Evolutionary conservation across 495 filamentous ascomycete species (phyloP).

Genomic region (Glutinoglossum americanum): DNA sequence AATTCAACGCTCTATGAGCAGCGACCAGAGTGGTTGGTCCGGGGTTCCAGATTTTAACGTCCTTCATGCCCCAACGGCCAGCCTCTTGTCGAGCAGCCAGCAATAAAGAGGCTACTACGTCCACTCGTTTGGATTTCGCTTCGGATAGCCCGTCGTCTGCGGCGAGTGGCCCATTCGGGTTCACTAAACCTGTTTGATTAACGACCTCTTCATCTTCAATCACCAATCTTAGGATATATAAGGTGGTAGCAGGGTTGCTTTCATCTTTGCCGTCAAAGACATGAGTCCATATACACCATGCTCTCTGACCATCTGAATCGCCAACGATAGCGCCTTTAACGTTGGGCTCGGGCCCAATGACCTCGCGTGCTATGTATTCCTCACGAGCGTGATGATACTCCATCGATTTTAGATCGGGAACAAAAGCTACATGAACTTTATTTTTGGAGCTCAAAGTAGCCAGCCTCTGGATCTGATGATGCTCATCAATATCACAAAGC

Average conservation of each 20-base stretch:
- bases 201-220: background rate
- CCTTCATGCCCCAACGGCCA: slow-evolving; percentile 32
- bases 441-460: background rate
- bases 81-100: slow-evolving; percentile 32
- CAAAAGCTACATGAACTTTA: slow-evolving; percentile 34
- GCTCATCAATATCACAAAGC: slow-evolving; percentile 25
- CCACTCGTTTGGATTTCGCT: slow-evolving; percentile 6
- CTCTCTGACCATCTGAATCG: slow-evolving; percentile 24
- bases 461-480: slow-evolving; percentile 17
- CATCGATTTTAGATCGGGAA: slow-evolving; percentile 51
- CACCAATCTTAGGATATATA: background rate
- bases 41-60: slow-evolving; percentile 46
- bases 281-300: slow-evolving; percentile 70
- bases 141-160: background rate
- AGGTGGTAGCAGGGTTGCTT: background rate
- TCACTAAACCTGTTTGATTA: background rate
- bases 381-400: slow-evolving; percentile 77
- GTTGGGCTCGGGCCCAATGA: slow-evolving; percentile 28
- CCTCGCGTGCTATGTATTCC: slow-evolving; percentile 47
- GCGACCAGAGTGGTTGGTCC: slow-evolving; percentile 33
- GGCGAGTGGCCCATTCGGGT: background rate
- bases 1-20: slow-evolving; percentile 28
- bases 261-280: slow-evolving; percentile 32
- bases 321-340: slow-evolving; percentile 48
- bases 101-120: slow-evolving; percentile 29